phyloP scores from a whole-genome alignment of 192 early-diverging fungal genomes.

The Backusella circina region DNA sequence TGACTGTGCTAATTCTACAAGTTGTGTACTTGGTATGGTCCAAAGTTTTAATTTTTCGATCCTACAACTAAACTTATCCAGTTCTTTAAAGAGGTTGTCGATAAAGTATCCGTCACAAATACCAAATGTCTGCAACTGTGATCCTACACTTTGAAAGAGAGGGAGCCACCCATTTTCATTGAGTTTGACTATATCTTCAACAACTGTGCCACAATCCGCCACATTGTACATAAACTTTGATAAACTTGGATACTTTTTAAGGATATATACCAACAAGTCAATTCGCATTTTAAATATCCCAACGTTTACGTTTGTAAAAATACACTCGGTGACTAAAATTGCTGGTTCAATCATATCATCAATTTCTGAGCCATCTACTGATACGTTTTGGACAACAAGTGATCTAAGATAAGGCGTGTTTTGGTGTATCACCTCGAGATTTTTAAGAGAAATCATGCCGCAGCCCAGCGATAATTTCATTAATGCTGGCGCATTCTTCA shows the following conservation, averaged over 20 bases:
- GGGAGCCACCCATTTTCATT: background rate
- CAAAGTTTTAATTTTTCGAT: background rate
- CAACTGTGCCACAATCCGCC: background rate
- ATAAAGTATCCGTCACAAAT: background rate
- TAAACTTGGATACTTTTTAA: slow-evolving; percentile 1
- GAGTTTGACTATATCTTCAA: background rate
- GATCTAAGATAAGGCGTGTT: background rate
- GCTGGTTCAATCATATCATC: background rate
- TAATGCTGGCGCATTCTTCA: background rate
- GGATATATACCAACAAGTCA: background rate
- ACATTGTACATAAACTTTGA: background rate
- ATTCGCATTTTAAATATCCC: background rate
- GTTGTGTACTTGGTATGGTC: background rate
- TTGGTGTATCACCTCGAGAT: background rate
- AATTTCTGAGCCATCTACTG: background rate
- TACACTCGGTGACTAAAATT: background rate
- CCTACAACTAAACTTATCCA: background rate
- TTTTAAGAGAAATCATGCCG: background rate
- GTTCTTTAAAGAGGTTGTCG: background rate
- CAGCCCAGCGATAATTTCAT: background rate
- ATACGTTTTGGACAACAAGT: background rate
- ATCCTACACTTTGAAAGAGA: background rate
- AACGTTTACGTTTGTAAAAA: background rate
- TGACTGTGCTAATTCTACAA: background rate
- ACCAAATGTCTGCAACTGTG: background rate